Evolutionary conservation across 2,329 filamentous ascomycete genomes (phyloP).

Genomic region (Paecilomyces sp.): DNA sequence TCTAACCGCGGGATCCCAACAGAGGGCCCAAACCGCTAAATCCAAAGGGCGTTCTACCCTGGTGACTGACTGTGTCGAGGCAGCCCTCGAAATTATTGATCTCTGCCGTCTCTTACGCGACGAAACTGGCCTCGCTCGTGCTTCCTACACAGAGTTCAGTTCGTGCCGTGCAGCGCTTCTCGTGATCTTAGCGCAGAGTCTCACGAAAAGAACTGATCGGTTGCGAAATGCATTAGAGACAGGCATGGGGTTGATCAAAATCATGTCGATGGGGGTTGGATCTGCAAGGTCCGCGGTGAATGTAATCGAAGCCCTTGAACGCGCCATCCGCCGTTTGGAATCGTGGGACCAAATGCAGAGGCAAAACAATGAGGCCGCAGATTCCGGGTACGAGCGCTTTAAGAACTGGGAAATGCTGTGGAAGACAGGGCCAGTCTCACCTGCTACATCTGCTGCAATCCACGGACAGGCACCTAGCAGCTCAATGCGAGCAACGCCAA

Average conservation of each 20-base stretch:
- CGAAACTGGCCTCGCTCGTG: slow-evolving; percentile 47
- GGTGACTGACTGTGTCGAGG: slow-evolving; percentile 48
- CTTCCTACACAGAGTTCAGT: slow-evolving; percentile 51
- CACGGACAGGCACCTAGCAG: slow-evolving; percentile 12
- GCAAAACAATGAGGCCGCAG: slow-evolving; percentile 24
- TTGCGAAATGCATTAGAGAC: slow-evolving; percentile 42
- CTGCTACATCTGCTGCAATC: slow-evolving; percentile 13
- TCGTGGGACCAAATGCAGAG: slow-evolving; percentile 32
- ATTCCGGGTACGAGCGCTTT: slow-evolving; percentile 46
- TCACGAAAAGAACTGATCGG: slow-evolving; percentile 33
- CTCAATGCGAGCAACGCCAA: neutral
- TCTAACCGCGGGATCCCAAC: slow-evolving; percentile 10
- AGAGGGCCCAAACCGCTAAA: slow-evolving; percentile 22
- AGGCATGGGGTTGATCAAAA: slow-evolving; percentile 45
- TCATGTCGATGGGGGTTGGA: slow-evolving; percentile 47
- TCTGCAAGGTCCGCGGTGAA: slow-evolving; percentile 48
- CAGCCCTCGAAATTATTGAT: slow-evolving; percentile 45
- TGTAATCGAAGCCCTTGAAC: slow-evolving; percentile 48
- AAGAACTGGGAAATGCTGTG: slow-evolving; percentile 48
- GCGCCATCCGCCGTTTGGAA: slow-evolving; percentile 41
- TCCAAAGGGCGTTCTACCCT: slow-evolving; percentile 32
- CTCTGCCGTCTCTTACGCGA: slow-evolving; percentile 44
- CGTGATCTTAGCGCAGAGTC: slow-evolving; percentile 36
- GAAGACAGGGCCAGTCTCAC: slow-evolving; percentile 33
- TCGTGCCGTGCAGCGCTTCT: slow-evolving; percentile 49